Evolutionary conservation across 495 filamentous ascomycete genomes (phyloP).

Genomic region (Daldinia vernicosa): DNA sequence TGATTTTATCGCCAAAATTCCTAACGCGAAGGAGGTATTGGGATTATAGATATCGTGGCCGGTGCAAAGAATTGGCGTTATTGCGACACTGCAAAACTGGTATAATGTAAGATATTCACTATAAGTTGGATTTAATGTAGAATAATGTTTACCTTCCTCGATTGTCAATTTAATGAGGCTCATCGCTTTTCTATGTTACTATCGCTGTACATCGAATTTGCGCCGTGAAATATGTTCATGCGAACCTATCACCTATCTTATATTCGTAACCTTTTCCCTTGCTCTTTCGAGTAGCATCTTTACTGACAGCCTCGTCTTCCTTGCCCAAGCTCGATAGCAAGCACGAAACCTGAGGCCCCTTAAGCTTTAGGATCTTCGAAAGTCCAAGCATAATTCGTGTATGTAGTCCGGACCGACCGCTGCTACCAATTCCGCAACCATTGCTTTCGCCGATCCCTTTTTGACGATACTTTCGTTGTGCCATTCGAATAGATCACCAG

Average conservation of each 20-base stretch:
- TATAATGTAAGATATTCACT: background rate
- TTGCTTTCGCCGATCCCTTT: conserved; percentile 58
- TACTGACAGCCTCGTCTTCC: background rate
- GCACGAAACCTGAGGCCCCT: background rate
- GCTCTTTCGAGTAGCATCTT: background rate
- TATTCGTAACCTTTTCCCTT: background rate
- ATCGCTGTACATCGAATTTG: background rate
- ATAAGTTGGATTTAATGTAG: background rate
- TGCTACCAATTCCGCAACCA: conserved; percentile 80
- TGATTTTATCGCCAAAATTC: conserved; percentile 34
- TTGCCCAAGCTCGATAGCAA: background rate
- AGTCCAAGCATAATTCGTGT: conserved; percentile 60
- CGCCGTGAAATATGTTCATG: background rate
- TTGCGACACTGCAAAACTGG: background rate
- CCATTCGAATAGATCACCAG: conserved; percentile 72
- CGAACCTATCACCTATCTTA: background rate
- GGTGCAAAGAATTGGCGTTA: background rate
- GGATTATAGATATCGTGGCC: background rate
- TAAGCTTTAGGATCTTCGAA: conserved; percentile 16
- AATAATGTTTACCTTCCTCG: background rate
- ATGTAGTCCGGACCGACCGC: conserved; percentile 75
- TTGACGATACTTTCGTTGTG: conserved; percentile 56
- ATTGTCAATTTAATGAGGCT: background rate
- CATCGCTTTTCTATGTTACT: background rate
- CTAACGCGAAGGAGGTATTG: conserved; percentile 18